Base-by-base conservation (phyloP, 208 protist genomes). In the Wallacemonas sp. region DNA sequence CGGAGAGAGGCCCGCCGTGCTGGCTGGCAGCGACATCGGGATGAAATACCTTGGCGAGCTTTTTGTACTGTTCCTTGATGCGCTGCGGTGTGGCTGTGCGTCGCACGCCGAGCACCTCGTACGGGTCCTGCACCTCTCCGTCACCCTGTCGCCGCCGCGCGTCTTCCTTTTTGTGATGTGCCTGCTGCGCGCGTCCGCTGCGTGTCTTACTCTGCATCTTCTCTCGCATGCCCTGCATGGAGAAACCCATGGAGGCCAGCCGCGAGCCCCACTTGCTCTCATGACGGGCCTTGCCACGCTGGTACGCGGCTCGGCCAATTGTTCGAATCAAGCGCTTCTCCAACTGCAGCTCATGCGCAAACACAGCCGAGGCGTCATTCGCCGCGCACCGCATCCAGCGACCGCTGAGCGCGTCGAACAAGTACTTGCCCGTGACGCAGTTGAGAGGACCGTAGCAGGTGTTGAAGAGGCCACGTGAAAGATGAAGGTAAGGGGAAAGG, bases 51-150 rank as follows among this genome's bases (percentile, higher is more conserved):
- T 89, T 91, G 21, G 90, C 90, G 2, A 95, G 79, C 62, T 86
- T 91, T 70, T 93, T 95, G 72, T 93, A 95, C 75, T 91, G 76
- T 36, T 75, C 66, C 74, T 92, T 93, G 42, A 95, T 86, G 41
- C 88, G 70, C 59, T 78, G 67, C 59, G 66, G 47, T 17, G 74
- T 87, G 22, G 90, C 84, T 12, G 71, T 84, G 38, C 81, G 76
- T n/a, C 75, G 70, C 28, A 95, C 77, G 8, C 78, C 70, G 26
- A 95, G 73, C 17, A 88, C 85, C 30, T 91, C 79, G 62, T 95
- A 95, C 1, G 86, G 90, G 68, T 89, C 77, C 6, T 72, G 67
- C 36, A 76, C 22, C 26, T 70, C 41, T 0, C 70, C 59, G 31
- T 15, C 62, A 5, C 62, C n/a, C 64, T 36, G 21, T 36, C 51